These are phyloP conservation scores for Blastobotrys peoriensis DNA, from an alignment of 805 yeast species.

Conservation along the genomic window DNA sequence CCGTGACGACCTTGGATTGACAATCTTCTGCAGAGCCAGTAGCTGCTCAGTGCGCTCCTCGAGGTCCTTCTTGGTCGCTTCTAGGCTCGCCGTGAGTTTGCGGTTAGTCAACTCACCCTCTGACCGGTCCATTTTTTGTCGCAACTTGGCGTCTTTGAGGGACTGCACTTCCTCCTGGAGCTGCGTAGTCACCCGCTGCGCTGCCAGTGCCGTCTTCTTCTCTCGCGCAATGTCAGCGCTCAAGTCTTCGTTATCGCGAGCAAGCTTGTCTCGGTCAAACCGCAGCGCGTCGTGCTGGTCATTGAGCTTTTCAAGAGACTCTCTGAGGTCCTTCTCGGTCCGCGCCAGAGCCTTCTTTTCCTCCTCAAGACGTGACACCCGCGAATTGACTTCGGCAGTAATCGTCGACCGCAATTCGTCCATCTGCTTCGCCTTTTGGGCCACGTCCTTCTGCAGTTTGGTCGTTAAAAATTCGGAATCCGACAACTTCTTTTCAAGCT, in stretches of 20 bases:
- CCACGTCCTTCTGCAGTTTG: slow-evolving; percentile 18
- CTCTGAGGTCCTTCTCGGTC: slow-evolving; percentile 24
- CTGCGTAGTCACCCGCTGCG: slow-evolving; percentile 17
- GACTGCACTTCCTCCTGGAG: slow-evolving; percentile 18
- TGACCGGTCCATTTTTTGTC: slow-evolving; percentile 21
- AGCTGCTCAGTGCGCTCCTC: slow-evolving; percentile 19
- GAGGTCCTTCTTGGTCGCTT: slow-evolving; percentile 16
- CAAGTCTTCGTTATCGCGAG: slow-evolving; percentile 28
- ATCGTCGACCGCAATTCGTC: slow-evolving; percentile 18
- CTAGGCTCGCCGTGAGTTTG: slow-evolving; percentile 18
- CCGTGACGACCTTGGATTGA: slow-evolving; percentile 16
- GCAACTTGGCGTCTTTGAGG: slow-evolving; percentile 16
- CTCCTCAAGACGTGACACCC: slow-evolving; percentile 37
- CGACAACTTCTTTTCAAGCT: slow-evolving; percentile 17
- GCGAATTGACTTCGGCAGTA: slow-evolving; percentile 13
- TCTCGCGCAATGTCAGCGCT: slow-evolving; percentile 22
- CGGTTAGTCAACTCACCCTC: slow-evolving; percentile 21
- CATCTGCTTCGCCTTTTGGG: slow-evolving; percentile 17
- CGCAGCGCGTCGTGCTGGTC: slow-evolving; percentile 12
- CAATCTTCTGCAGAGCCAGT: slow-evolving; percentile 34
- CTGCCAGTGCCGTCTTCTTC: slow-evolving; percentile 18
- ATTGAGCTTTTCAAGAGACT: slow-evolving; percentile 20
- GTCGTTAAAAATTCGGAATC: slow-evolving; percentile 11
- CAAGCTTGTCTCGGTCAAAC: slow-evolving; percentile 17
- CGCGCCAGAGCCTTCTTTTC: slow-evolving; percentile 42